A percentile compares a stretch with the other conserved stretches of the same genome.
These are phyloP conservation scores for Phytopythium helicoides DNA, from an alignment of 352 stramenopile genomes.

Conservation along the genomic window DNA sequence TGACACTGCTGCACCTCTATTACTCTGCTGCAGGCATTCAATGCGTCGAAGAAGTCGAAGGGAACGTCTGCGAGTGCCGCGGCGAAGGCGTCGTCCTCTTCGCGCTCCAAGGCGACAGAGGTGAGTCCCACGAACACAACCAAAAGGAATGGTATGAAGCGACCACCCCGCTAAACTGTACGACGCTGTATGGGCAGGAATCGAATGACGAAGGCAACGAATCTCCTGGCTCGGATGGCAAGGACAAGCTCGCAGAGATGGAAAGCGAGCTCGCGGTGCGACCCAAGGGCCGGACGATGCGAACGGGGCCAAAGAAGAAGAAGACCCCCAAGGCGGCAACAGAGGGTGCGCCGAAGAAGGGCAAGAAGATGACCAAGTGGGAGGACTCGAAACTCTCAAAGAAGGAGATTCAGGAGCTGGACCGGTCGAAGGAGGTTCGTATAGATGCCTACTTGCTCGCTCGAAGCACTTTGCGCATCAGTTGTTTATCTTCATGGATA, in stretches of 20 bases:
- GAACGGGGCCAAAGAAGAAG: slow-evolving; percentile 61
- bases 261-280: slow-evolving; percentile 44
- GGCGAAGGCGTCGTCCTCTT: slow-evolving; percentile 45
- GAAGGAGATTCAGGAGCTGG: slow-evolving; percentile 73
- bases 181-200: slow-evolving; percentile 21
- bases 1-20: not conserved
- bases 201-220: slow-evolving; percentile 68
- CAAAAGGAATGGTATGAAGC: slow-evolving; percentile 9
- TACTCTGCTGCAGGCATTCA: slow-evolving; percentile 38
- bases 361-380: slow-evolving; percentile 85
- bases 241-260: slow-evolving; percentile 57
- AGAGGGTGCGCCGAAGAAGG: slow-evolving; percentile 57
- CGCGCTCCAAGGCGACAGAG: slow-evolving; percentile 28
- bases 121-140: not conserved
- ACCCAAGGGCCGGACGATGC: slow-evolving; percentile 52
- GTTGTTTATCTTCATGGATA: not conserved
- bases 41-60: slow-evolving; percentile 65
- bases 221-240: slow-evolving; percentile 39
- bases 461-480: not conserved
- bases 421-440: slow-evolving; percentile 66
- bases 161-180: not conserved
- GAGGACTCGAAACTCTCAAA: slow-evolving; percentile 84
- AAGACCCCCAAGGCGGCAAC: slow-evolving; percentile 54
- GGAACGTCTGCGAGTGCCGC: slow-evolving; percentile 40
- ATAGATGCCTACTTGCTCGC: not conserved